Base-by-base conservation (phyloP, 768 basidiomycete genomes). In the Lentinula sp. region DNA sequence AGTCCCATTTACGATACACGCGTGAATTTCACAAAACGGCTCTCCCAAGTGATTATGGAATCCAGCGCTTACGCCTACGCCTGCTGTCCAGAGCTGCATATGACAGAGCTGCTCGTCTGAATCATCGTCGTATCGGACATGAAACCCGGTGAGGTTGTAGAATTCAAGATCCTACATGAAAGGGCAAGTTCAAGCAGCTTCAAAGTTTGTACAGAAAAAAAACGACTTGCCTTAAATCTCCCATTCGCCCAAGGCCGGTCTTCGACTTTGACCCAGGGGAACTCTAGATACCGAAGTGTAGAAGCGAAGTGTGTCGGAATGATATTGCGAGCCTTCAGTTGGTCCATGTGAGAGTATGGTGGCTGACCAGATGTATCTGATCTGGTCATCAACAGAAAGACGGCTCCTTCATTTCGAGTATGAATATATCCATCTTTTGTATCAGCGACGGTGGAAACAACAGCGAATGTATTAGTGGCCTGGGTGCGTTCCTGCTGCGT, bases 71-170 rank as follows among this genome's bases (percentile, higher is more conserved):
- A 50, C 66, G 23, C 65, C 65, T 9, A 69, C n/a, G 10, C 68
- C 68, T 35, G 64, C 51, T n/a, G 71, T 71, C 71, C 71, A 72
- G 18, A 63, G 54, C 46, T 72, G 71, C 18, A 71, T 66, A 46
- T 72, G 71, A 28, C 56, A 62, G 13, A 72, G 55, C 32, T 62
- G 45, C 20, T 66, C 68, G 61, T 66, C 51, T 6, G 66, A 36
- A 54, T 69, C 69, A 58, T 71, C 71, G 41, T 59, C 62, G 65
- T 67, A 71, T 51, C 59, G 60, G 20, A 72, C 66, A 52, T 72
- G 66, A 61, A 70, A 71, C 43, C 71, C 71, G 10, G 64, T 63
- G 23, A 66, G 56, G 60, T 72, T 71, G 64, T 68, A 72, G 59
- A 72, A 72, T 53, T 72, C 68, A 56, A 71, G 63, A 50, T 63